phyloP scores from a whole-genome alignment of 495 filamentous ascomycete species.

The Sabuloglossum arenarium region DNA sequence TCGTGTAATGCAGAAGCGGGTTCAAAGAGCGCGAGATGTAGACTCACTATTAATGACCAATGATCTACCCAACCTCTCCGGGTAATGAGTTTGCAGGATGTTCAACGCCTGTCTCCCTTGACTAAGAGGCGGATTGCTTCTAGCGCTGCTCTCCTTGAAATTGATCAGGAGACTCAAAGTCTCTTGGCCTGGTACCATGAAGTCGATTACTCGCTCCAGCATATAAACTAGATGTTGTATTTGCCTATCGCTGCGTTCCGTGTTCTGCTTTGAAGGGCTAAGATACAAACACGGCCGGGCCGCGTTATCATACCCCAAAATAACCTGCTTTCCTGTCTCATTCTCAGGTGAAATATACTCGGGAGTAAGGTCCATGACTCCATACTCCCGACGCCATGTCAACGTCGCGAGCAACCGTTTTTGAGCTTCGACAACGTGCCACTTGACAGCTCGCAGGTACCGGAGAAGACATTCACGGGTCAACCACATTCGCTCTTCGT shows the following conservation, averaged over 20 bases:
- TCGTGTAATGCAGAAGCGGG: not conserved
- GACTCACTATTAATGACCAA: slow-evolving; percentile 65
- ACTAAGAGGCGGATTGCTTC: slow-evolving; percentile 52
- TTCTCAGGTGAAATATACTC: slow-evolving; percentile 82
- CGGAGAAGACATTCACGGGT: slow-evolving; percentile 82
- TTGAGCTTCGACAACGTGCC: slow-evolving; percentile 55
- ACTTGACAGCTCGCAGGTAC: slow-evolving; percentile 85
- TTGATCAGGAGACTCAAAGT: slow-evolving; percentile 70
- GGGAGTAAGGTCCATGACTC: slow-evolving; percentile 45
- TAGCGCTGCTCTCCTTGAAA: slow-evolving; percentile 58
- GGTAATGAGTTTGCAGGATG: slow-evolving; percentile 88
- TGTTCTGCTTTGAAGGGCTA: slow-evolving; percentile 79
- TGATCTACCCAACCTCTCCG: slow-evolving; percentile 74
- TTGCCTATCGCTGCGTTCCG: slow-evolving; percentile 68
- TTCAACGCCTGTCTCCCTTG: slow-evolving; percentile 60
- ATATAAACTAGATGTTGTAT: slow-evolving; percentile 89
- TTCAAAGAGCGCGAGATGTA: not conserved
- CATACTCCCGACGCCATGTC: slow-evolving; percentile 78
- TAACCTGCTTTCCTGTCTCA: slow-evolving; percentile 84
- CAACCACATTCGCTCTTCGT: slow-evolving; percentile 71
- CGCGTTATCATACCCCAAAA: slow-evolving; percentile 70
- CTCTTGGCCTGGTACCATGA: slow-evolving; percentile 74
- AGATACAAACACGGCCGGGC: slow-evolving; percentile 75
- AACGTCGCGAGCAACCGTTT: slow-evolving; percentile 61
- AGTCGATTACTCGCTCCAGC: slow-evolving; percentile 72